Evolutionary conservation across 2,329 filamentous ascomycete genomes (phyloP).

Genomic region (Taxawa tesnikishii): DNA sequence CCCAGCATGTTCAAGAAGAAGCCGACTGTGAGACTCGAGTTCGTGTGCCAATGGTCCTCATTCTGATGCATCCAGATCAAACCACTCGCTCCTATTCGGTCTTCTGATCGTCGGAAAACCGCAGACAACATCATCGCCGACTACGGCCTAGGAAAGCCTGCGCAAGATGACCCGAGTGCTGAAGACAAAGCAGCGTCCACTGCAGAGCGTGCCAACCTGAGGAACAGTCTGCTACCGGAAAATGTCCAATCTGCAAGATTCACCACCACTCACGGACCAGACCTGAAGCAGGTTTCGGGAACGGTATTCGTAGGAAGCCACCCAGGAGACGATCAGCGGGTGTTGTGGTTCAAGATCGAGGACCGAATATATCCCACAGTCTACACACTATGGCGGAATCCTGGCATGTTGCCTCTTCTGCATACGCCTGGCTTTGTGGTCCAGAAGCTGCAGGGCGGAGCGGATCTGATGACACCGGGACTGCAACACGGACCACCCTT

Average conservation of each 20-base stretch:
- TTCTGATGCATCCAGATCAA: slow-evolving; percentile 42
- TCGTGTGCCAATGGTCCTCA: not conserved
- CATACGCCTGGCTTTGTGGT: slow-evolving; percentile 51
- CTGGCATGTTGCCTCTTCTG: slow-evolving; percentile 48
- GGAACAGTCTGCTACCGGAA: slow-evolving; percentile 51
- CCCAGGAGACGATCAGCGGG: slow-evolving; percentile 42
- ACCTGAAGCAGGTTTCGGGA: slow-evolving; percentile 48
- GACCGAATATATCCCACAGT: slow-evolving; percentile 45
- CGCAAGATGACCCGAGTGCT: slow-evolving; percentile 20
- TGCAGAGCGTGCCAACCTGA: slow-evolving; percentile 35
- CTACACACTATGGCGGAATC: slow-evolving; percentile 55
- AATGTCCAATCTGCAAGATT: slow-evolving; percentile 51
- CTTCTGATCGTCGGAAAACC: slow-evolving; percentile 53
- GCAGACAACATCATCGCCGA: slow-evolving; percentile 56
- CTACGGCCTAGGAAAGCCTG: slow-evolving; percentile 40
- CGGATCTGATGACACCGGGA: slow-evolving; percentile 58
- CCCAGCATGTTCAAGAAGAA: slow-evolving; percentile 26
- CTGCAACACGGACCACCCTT: slow-evolving; percentile 53
- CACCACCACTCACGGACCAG: slow-evolving; percentile 51
- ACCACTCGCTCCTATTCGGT: slow-evolving; percentile 51
- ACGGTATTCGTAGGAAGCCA: slow-evolving; percentile 53
- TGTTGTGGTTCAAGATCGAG: slow-evolving; percentile 53
- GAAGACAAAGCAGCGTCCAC: slow-evolving; percentile 32
- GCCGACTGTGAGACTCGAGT: slow-evolving; percentile 13
- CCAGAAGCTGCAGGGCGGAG: slow-evolving; percentile 50